Evolutionary conservation across 441 rosid genomes (phyloP).

Genomic region (Raphanus hybrid): DNA sequence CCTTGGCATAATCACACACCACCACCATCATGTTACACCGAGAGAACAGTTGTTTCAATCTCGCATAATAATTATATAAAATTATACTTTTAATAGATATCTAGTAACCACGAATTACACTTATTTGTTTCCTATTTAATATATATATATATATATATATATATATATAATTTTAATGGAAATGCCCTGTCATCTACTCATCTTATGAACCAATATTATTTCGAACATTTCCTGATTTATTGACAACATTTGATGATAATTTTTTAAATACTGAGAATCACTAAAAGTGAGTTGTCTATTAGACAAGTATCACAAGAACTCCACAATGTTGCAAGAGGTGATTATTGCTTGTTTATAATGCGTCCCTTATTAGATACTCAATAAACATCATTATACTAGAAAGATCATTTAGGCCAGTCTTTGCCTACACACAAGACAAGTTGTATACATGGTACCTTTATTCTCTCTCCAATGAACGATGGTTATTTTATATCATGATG

Average conservation of each 20-base stretch:
- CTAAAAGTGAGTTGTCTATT: conserved; percentile 11
- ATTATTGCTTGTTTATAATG: conserved; percentile 2
- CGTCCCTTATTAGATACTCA: conserved; percentile 3
- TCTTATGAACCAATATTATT: neutral
- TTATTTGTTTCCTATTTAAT: neutral
- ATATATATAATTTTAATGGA: neutral
- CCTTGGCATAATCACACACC: conserved; percentile 26
- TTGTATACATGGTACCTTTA: conserved; percentile 23
- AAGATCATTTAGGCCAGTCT: conserved; percentile 17
- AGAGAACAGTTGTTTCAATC: conserved; percentile 31
- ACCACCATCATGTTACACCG: conserved; percentile 36
- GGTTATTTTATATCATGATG: neutral
- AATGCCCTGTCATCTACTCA: conserved; percentile 17
- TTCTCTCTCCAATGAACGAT: conserved; percentile 9
- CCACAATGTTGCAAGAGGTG: conserved; percentile 5
- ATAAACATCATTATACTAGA: conserved; percentile 1
- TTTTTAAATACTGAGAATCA: neutral
- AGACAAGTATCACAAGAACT: conserved; percentile 1
- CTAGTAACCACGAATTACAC: neutral
- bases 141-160: neutral
- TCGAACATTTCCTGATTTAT: conserved; percentile 15
- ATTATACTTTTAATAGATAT: neutral
- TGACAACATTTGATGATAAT: conserved; percentile 13
- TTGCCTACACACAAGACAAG: conserved; percentile 27
- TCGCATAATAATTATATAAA: conserved; percentile 15